Evolutionary conservation across 2,329 filamentous ascomycete species (phyloP).

Genomic region (Colletotrichum sp.): DNA sequence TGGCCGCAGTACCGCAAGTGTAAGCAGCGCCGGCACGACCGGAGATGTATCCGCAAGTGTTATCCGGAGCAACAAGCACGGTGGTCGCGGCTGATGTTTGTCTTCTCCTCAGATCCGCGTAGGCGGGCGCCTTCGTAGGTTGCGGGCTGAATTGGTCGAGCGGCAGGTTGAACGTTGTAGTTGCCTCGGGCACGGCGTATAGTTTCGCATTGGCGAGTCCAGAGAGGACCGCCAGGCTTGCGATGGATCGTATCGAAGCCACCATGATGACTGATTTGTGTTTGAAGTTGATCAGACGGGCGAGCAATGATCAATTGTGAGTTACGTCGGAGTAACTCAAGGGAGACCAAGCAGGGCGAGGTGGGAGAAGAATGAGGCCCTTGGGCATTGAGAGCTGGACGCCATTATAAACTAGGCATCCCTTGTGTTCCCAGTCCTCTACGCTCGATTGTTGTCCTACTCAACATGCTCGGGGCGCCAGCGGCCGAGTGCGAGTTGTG

Average conservation of each 20-base stretch:
- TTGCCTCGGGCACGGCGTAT: conserved; percentile 39
- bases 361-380: neutral
- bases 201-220: conserved; percentile 38
- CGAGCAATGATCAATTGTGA: neutral
- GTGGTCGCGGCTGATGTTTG: conserved; percentile 33
- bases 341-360: neutral
- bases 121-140: conserved; percentile 45
- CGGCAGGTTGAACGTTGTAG: conserved; percentile 34
- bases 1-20: conserved; percentile 37
- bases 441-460: neutral
- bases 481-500: neutral
- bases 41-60: conserved; percentile 55
- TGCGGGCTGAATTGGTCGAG: conserved; percentile 40
- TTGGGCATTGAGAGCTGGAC: neutral
- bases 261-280: conserved; percentile 24
- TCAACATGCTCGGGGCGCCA: neutral
- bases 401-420: conserved; percentile 7
- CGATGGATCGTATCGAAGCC: conserved; percentile 26
- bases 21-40: conserved; percentile 43
- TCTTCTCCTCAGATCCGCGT: conserved; percentile 37
- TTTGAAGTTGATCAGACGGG: neutral
- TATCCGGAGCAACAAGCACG: conserved; percentile 52
- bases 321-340: neutral
- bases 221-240: conserved; percentile 30
- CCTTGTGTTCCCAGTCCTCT: neutral